Percentiles rank a stretch among this genome's conserved stretches.
Conservation (phyloP, 2,329 filamentous ascomycete species). For the Trichoderma polysporum region DNA sequence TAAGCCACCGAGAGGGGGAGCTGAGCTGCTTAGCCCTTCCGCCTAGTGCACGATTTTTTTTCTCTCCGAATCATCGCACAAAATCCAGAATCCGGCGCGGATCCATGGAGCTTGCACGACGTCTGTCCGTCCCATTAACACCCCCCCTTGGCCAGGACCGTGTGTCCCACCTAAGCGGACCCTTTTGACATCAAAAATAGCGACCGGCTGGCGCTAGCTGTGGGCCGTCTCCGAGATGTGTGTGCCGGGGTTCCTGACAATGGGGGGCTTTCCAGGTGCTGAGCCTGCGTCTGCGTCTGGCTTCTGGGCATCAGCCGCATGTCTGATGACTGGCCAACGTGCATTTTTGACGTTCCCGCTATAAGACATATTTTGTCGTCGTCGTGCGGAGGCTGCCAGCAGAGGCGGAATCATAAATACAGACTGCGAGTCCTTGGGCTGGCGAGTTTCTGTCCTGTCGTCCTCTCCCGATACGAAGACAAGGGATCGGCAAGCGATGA, state of each 20-base stretch:
- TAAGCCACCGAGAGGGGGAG: neutral
- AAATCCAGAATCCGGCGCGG: neutral
- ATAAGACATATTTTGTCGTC: neutral
- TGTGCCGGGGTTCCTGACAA: slow-evolving; percentile 19
- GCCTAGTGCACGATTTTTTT: slow-evolving; percentile 8
- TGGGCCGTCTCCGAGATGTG: slow-evolving; percentile 14
- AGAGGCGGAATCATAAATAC: neutral
- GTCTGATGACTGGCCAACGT: slow-evolving; percentile 6
- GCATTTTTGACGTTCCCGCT: neutral
- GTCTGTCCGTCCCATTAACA: neutral
- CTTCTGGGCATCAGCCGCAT: slow-evolving; percentile 4
- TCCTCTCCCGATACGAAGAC: slow-evolving; percentile 13
- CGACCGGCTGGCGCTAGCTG: slow-evolving; percentile 15
- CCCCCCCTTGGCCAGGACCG: slow-evolving; percentile 15
- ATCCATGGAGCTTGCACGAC: neutral
- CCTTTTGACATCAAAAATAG: slow-evolving; percentile 21
- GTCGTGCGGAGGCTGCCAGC: neutral
- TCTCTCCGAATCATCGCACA: slow-evolving; percentile 12
- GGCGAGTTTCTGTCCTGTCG: neutral
- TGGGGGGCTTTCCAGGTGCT: slow-evolving; percentile 4
- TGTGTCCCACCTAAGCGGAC: slow-evolving; percentile 19
- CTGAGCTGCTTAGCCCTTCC: slow-evolving; percentile 8
- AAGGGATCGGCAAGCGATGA: slow-evolving; percentile 12
- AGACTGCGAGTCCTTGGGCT: neutral
- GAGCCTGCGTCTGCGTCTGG: neutral